A percentile compares a stretch with the other conserved stretches of the same genome.
These are phyloP conservation scores for Lecanicillium sp. DNA, from an alignment of 2,329 filamentous ascomycete species.

Conservation along the genomic window DNA sequence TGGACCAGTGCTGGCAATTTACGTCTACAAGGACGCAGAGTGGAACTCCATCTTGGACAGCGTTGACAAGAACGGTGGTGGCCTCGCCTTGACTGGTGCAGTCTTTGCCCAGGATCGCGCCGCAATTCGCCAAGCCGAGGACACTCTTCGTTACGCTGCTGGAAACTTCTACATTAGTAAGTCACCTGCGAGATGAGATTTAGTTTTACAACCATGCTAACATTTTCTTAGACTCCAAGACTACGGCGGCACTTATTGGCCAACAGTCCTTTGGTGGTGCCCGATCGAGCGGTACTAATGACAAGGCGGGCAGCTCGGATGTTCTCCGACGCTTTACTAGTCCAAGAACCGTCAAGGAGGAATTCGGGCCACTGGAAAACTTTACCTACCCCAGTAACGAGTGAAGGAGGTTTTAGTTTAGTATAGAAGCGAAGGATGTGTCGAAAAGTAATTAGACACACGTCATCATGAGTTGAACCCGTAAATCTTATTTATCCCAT, in stretches of 20 bases:
- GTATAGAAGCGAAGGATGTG: too few relatives aligned
- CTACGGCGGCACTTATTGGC: conserved; percentile 62
- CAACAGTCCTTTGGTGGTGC: conserved; percentile 66
- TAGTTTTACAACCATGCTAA: too few relatives aligned
- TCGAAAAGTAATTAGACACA: too few relatives aligned
- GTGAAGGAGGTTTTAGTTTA: conserved; percentile 35
- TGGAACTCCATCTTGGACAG: conserved; percentile 44
- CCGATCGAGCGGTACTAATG: conserved; percentile 61
- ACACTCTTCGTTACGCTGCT: conserved; percentile 61
- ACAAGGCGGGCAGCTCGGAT: conserved; percentile 61
- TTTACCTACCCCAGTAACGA: conserved; percentile 68
- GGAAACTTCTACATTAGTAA: conserved; percentile 73
- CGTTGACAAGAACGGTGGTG: conserved; percentile 53
- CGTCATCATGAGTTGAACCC: too few relatives aligned
- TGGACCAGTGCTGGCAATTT: conserved; percentile 63
- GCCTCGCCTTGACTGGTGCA: conserved; percentile 70
- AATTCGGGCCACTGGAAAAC: conserved; percentile 54
- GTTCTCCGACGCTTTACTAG: conserved; percentile 58
- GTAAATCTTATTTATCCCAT: too few relatives aligned
- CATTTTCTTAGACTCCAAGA: conserved; percentile 53
- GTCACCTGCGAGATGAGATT: too few relatives aligned
- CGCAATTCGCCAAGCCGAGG: conserved; percentile 59
- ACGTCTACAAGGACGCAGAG: conserved; percentile 66
- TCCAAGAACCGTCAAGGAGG: conserved; percentile 62
- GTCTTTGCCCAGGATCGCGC: conserved; percentile 64